phyloP scores from a whole-genome alignment of 805 yeast species.

The Wickerhamiella qilinensis region DNA sequence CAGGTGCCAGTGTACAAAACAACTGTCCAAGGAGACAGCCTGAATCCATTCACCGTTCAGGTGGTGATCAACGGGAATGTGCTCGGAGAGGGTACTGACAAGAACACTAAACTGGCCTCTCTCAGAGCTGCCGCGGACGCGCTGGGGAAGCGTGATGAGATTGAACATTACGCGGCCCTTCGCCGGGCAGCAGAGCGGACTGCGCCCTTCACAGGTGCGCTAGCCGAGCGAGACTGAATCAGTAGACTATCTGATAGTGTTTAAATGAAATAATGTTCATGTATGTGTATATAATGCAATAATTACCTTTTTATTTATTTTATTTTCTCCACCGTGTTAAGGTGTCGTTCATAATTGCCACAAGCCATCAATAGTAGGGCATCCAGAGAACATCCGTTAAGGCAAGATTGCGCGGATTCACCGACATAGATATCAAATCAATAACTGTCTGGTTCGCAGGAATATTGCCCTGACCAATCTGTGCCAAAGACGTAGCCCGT shows the following conservation, averaged over 20 bases:
- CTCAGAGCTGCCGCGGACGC: constrained; percentile 74
- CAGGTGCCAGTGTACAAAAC: constrained; percentile 44
- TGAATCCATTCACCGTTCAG: constrained; percentile 39
- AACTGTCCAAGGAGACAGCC: constrained; percentile 28
- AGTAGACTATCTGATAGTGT: too few species aligned
- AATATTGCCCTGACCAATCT: constrained; percentile 37
- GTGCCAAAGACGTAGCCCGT: constrained; percentile 64
- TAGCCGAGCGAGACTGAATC: too few species aligned
- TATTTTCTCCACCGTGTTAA: too few species aligned
- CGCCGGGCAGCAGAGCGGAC: neutral
- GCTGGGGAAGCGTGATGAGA: constrained; percentile 35
- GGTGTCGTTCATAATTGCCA: too few species aligned
- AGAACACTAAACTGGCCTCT: constrained; percentile 62
- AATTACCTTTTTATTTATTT: too few species aligned
- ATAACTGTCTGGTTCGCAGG: constrained; percentile 79
- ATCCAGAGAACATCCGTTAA: constrained; percentile 85
- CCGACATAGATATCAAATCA: constrained; percentile 86
- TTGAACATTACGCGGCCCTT: constrained; percentile 47
- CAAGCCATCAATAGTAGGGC: constrained; percentile 75
- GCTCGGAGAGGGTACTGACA: constrained; percentile 59
- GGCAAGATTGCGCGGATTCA: constrained; percentile 84
- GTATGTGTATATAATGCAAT: too few species aligned
- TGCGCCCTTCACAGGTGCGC: neutral
- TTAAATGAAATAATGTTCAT: too few species aligned
- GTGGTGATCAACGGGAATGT: constrained; percentile 49